Conservation (phyloP, 768 basidiomycete genomes). For the Scleroderma bovista region DNA sequence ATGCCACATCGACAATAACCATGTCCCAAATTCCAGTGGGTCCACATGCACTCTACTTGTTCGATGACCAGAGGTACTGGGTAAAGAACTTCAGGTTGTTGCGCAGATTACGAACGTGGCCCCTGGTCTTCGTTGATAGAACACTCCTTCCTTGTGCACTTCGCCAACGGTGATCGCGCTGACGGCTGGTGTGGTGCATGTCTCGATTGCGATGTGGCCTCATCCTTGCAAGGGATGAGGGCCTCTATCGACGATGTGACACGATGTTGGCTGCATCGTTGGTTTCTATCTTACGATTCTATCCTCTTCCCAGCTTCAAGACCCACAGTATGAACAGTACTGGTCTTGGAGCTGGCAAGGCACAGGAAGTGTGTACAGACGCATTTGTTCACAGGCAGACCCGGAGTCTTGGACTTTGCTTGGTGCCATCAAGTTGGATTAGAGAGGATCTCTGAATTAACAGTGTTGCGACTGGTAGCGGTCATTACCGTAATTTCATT, state of each 20-base stretch:
- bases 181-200: constrained; percentile 89
- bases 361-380: constrained; percentile 82
- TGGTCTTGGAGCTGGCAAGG: constrained; percentile 42
- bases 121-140: constrained; percentile 77
- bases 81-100: constrained; percentile 33
- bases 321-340: no score
- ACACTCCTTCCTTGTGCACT: constrained; percentile 61
- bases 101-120: constrained; percentile 78
- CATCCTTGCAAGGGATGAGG: not conserved
- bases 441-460: constrained; percentile 60
- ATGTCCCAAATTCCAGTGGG: constrained; percentile 83
- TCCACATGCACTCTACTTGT: constrained; percentile 56
- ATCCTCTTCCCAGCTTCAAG: constrained; percentile 52
- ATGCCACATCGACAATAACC: constrained; percentile 52
- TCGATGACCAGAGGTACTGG: constrained; percentile 73
- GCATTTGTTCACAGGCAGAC: constrained; percentile 55
- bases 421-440: constrained; percentile 60
- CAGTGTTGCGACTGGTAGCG: constrained; percentile 68
- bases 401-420: constrained; percentile 80
- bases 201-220: constrained; percentile 1
- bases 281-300: constrained; percentile 83
- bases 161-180: constrained; percentile 55
- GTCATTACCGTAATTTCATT: constrained; percentile 10
- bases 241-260: not conserved
- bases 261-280: constrained; percentile 25